Percentiles rank a stretch among this genome's conserved stretches.
Evolutionary conservation across 148 eudicot genomes (phyloP).

Genomic region (Chenopodium album): DNA sequence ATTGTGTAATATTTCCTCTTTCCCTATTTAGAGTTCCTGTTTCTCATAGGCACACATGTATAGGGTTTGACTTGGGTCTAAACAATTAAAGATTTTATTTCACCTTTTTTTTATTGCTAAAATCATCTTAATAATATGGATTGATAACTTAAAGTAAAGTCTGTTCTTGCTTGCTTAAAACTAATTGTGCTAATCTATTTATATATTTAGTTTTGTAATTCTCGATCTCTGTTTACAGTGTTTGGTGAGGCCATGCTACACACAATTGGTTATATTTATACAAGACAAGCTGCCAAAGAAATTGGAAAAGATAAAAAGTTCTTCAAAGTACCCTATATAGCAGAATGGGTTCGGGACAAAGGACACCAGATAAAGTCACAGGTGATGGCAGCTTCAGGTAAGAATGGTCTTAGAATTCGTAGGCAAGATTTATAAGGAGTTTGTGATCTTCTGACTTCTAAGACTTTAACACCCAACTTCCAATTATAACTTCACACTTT

Average conservation of each 20-base stretch:
- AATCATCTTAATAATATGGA: no score
- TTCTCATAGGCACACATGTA: no score
- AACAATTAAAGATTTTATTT: no score
- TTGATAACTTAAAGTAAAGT: background rate
- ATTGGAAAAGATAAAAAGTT: slow-evolving; percentile 70
- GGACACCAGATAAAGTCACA: slow-evolving; percentile 86
- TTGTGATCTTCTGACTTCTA: background rate
- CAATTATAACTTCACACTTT: background rate
- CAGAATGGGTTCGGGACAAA: slow-evolving; percentile 96
- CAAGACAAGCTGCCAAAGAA: slow-evolving; percentile 85
- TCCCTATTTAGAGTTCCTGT: no score
- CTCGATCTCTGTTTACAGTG: slow-evolving; percentile 39
- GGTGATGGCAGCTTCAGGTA: slow-evolving; percentile 89
- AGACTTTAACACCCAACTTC: background rate
- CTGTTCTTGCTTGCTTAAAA: slow-evolving; percentile 4
- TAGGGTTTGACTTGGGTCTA: no score
- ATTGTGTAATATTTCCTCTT: no score
- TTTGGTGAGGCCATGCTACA: slow-evolving; percentile 98
- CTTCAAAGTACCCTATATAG: slow-evolving; percentile 80
- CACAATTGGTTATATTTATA: slow-evolving; percentile 89
- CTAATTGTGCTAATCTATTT: background rate
- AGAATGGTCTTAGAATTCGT: background rate
- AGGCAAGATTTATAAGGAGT: background rate
- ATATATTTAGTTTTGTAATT: background rate
- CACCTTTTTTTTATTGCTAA: background rate